Conservation (phyloP, 495 filamentous ascomycete genomes). For the Talaromyces borbonicus region DNA sequence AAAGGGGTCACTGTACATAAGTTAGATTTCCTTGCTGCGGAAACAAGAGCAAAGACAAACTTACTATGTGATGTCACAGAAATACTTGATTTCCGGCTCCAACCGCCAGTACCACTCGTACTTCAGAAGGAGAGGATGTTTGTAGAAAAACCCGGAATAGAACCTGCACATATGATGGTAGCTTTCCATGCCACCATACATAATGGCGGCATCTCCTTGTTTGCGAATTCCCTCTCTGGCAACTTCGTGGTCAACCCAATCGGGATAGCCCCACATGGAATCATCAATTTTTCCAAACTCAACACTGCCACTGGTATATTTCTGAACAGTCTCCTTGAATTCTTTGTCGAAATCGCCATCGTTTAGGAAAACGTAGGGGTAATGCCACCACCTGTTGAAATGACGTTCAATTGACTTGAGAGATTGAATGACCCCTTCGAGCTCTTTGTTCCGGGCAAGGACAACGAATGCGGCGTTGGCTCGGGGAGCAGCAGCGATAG, state of each 20-base stretch:
- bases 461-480: constrained; percentile 96
- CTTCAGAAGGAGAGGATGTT: constrained; percentile 88
- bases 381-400: constrained; percentile 98
- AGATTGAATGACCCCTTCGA: constrained; percentile 92
- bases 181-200: constrained; percentile 99
- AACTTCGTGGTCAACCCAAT: constrained; percentile 89
- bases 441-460: constrained; percentile 89
- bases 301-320: constrained; percentile 77
- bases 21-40: constrained; percentile 10
- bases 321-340: constrained; percentile 80
- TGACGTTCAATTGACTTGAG: constrained; percentile 97
- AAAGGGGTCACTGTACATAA: constrained; percentile 75
- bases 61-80: constrained; percentile 99
- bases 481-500: constrained; percentile 50
- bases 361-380: constrained; percentile 98
- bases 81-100: constrained; percentile 99
- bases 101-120: constrained; percentile 99
- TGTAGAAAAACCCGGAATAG: constrained; percentile 92
- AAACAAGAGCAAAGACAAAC: constrained; percentile 13
- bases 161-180: constrained; percentile 99
- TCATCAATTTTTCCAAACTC: constrained; percentile 93
- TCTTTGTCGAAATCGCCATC: constrained; percentile 91
- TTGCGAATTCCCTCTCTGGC: constrained; percentile 92
- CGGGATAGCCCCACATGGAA: constrained; percentile 90
- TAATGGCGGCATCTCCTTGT: constrained; percentile 95